Evolutionary conservation across 192 early-diverging fungal genomes (phyloP).

Genomic region (Rhizophlyctis rosea): DNA sequence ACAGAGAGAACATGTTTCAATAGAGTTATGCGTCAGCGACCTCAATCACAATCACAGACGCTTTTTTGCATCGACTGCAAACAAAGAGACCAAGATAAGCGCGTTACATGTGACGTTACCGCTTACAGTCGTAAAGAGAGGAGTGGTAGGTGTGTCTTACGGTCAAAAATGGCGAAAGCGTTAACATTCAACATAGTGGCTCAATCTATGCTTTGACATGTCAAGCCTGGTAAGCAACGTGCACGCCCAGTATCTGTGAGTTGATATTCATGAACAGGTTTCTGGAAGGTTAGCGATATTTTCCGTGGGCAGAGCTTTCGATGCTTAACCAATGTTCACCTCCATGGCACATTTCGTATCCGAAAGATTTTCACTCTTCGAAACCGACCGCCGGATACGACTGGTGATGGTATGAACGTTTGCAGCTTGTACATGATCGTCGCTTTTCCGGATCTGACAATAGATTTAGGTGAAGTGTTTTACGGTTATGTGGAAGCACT

Average conservation of each 20-base stretch:
- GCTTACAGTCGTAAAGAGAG: conserved; percentile 21
- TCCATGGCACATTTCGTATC: conserved; percentile 34
- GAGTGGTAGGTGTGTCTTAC: conserved; percentile 13
- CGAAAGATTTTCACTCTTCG: conserved; percentile 45
- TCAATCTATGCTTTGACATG: conserved; percentile 44
- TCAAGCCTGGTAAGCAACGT: conserved; percentile 34
- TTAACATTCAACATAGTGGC: conserved; percentile 28
- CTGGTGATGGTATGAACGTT: too few relatives aligned
- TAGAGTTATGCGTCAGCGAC: conserved; percentile 34
- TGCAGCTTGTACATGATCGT: too few relatives aligned
- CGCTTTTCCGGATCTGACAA: too few relatives aligned
- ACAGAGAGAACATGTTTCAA: conserved; percentile 11
- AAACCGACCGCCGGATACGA: conserved; percentile 19
- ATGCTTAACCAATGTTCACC: conserved; percentile 28
- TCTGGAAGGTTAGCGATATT: too few relatives aligned
- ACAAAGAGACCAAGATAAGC: conserved; percentile 31
- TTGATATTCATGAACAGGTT: too few relatives aligned
- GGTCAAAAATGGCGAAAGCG: conserved; percentile 4
- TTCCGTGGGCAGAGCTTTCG: conserved; percentile 37
- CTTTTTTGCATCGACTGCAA: conserved; percentile 44
- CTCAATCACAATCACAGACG: conserved; percentile 34
- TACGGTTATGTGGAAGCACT: too few relatives aligned
- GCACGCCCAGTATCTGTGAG: too few relatives aligned
- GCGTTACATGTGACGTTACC: conserved; percentile 42
- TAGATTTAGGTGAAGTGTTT: too few relatives aligned